These are phyloP conservation scores for Mycena kentingensis DNA, from an alignment of 768 basidiomycete genomes.

Conservation along the genomic window DNA sequence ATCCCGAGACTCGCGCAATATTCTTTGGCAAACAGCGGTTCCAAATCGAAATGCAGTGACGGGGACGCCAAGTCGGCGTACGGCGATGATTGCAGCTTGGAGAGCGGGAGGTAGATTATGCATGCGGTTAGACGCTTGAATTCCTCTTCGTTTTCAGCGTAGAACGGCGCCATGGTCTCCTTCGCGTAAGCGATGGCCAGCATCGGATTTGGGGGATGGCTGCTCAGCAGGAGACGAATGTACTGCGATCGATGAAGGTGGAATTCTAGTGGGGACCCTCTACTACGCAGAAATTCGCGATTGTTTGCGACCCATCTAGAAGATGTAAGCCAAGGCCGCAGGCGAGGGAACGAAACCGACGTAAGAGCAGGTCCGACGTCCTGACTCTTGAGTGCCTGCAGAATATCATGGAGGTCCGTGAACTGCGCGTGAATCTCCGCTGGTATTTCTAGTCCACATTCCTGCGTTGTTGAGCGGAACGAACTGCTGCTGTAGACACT, in stretches of 20 bases:
- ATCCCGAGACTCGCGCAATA: slow-evolving; percentile 87
- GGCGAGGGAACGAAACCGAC: slow-evolving; percentile 42
- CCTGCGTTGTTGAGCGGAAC: slow-evolving; percentile 43
- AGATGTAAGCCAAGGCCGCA: slow-evolving; percentile 11
- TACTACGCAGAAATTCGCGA: slow-evolving; percentile 61
- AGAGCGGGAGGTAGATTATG: slow-evolving; percentile 68
- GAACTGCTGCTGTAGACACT: slow-evolving; percentile 1
- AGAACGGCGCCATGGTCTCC: slow-evolving; percentile 62
- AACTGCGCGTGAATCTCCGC: slow-evolving; percentile 57
- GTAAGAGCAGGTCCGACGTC: slow-evolving; percentile 78
- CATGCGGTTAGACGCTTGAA: slow-evolving; percentile 72
- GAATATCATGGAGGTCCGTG: slow-evolving; percentile 68
- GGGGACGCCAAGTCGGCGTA: slow-evolving; percentile 77
- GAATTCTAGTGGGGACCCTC: slow-evolving; percentile 85
- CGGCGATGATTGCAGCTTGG: slow-evolving; percentile 65
- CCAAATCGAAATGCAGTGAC: slow-evolving; percentile 73
- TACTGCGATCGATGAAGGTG: slow-evolving; percentile 90
- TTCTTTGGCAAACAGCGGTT: slow-evolving; percentile 83
- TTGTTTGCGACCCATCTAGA: slow-evolving; percentile 80
- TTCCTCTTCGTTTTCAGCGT: slow-evolving; percentile 59
- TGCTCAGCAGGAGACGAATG: slow-evolving; percentile 70
- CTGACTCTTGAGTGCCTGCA: slow-evolving; percentile 63
- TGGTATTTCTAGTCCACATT: slow-evolving; percentile 62
- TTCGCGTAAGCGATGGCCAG: slow-evolving; percentile 78
- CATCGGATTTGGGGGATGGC: slow-evolving; percentile 56